phyloP scores from a whole-genome alignment of 208 protist genomes.

The Trypanosoma conorhini region DNA sequence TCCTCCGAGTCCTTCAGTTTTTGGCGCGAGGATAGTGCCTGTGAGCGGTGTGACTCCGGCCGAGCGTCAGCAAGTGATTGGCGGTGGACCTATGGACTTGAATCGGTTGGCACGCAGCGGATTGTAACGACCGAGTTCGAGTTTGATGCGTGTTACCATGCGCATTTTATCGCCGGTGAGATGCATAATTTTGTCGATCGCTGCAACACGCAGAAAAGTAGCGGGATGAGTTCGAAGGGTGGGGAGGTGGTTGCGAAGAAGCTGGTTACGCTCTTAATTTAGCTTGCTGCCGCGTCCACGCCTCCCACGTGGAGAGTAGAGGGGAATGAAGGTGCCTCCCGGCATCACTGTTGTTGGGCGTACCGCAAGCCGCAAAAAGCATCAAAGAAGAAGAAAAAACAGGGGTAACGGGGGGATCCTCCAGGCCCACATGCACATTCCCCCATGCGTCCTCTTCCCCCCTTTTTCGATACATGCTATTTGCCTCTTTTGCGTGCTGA shows the following conservation, averaged over 20 bases:
- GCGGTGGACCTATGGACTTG: constrained; percentile 8
- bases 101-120: not conserved
- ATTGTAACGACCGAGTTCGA: not conserved
- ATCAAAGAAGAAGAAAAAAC: not conserved
- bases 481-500: too few species aligned
- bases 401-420: not conserved
- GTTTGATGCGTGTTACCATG: not conserved
- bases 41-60: not conserved
- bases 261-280: not conserved
- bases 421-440: not conserved
- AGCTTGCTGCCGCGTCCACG: not conserved
- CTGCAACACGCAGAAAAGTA: not conserved
- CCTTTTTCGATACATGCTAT: not conserved
- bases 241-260: not conserved
- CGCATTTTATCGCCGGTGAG: not conserved
- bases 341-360: too few species aligned
- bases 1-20: not conserved
- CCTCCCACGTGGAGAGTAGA: not conserved
- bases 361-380: not conserved
- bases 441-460: not conserved
- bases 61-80: not conserved
- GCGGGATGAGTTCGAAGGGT: not conserved
- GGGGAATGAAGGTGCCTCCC: not conserved
- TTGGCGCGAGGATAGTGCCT: not conserved
- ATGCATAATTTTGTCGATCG: not conserved